Conservation (phyloP, 768 basidiomycete species). For the Cyclocybe cylindracea region DNA sequence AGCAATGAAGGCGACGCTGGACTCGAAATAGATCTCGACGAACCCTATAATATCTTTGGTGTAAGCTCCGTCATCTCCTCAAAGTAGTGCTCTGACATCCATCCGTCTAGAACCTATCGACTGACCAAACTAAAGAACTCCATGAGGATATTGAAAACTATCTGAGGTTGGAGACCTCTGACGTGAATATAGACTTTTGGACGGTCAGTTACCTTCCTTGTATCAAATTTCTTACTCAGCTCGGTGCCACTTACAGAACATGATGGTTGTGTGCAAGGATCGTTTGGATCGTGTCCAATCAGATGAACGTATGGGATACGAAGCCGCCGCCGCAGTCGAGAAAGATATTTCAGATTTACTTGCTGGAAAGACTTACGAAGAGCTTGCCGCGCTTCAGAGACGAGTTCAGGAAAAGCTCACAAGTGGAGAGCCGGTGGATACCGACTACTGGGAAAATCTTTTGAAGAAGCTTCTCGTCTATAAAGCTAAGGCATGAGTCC, state of each 20-base stretch:
- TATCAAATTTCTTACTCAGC: neutral
- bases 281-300: constrained; percentile 75
- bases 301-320: constrained; percentile 62
- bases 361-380: constrained; percentile 82
- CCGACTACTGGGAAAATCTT: constrained; percentile 96
- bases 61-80: constrained; percentile 46
- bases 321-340: constrained; percentile 80
- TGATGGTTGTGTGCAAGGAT: constrained; percentile 97
- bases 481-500: constrained; percentile 82
- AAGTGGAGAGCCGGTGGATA: constrained; percentile 93
- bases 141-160: constrained; percentile 95
- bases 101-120: constrained; percentile 68
- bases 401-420: constrained; percentile 86
- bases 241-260: constrained; percentile 57
- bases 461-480: constrained; percentile 92
- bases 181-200: constrained; percentile 96
- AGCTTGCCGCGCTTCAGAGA: constrained; percentile 79
- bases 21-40: constrained; percentile 96
- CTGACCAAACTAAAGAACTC: constrained; percentile 88
- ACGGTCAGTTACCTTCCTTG: constrained; percentile 54
- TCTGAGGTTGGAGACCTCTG: constrained; percentile 79
- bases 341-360: constrained; percentile 80
- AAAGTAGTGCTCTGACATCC: constrained; percentile 9
- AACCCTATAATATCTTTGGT: constrained; percentile 97
- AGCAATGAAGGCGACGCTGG: constrained; percentile 68